phyloP scores from a whole-genome alignment of 192 early-diverging fungal genomes.

The Linderina pennispora region DNA sequence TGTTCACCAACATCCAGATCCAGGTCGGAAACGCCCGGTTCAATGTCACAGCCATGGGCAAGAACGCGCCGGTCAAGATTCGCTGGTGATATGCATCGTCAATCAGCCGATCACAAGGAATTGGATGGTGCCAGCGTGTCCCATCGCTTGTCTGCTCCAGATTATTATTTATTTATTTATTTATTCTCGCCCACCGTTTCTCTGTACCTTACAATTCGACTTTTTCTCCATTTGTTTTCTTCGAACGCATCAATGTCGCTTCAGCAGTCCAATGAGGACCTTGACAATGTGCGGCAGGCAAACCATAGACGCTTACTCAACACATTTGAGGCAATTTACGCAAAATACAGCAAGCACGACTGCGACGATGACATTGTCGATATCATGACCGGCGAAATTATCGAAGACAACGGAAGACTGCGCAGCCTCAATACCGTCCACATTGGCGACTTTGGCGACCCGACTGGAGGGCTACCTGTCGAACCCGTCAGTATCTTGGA shows the following conservation, averaged over 20 bases:
- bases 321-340: conserved; percentile 38
- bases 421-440: conserved; percentile 16
- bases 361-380: conserved; percentile 39
- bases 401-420: conserved; percentile 38
- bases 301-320: conserved; percentile 37
- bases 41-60: conserved; percentile 31
- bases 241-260: not conserved
- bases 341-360: conserved; percentile 37
- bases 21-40: conserved; percentile 30
- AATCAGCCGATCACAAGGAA: not conserved
- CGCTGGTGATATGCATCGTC: conserved; percentile 5
- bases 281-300: conserved; percentile 28
- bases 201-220: not conserved
- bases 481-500: too few species aligned
- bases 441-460: conserved; percentile 17
- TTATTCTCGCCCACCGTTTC: not conserved
- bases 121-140: not conserved
- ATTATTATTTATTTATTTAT: not conserved
- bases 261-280: conserved; percentile 9
- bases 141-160: not conserved
- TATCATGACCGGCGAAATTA: conserved; percentile 17
- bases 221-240: not conserved
- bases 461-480: too few species aligned
- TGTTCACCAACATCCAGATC: conserved; percentile 32
- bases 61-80: conserved; percentile 31